Conservation (phyloP, 75 land plant genomes). For the Selaginella moellendorffii region DNA sequence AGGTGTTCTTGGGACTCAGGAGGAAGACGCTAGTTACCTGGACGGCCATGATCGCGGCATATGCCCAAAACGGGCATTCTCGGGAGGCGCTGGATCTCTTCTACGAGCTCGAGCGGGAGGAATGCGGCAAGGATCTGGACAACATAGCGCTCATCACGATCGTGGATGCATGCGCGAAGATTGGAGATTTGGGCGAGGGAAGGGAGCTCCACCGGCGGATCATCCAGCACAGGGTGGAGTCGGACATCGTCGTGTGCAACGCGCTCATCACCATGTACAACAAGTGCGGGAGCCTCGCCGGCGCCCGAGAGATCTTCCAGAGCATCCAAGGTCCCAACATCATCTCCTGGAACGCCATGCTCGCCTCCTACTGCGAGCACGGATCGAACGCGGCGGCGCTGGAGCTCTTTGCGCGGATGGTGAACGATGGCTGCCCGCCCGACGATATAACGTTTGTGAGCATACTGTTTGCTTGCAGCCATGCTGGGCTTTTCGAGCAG, state of each 20-base stretch:
- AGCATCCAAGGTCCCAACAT: background rate
- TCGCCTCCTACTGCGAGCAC: background rate
- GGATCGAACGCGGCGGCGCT: background rate
- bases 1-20: background rate
- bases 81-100: background rate
- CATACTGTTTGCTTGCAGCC: background rate
- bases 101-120: background rate
- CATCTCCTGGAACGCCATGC: background rate
- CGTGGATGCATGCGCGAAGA: background rate
- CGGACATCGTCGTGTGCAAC: background rate
- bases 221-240: background rate
- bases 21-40: background rate
- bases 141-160: background rate
- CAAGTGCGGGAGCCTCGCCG: background rate
- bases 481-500: constrained; percentile 10
- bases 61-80: background rate
- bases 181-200: background rate
- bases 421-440: background rate
- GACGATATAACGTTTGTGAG: background rate
- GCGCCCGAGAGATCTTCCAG: background rate
- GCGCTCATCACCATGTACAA: background rate
- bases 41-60: background rate
- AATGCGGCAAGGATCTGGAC: background rate
- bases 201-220: background rate
- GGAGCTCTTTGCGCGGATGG: background rate